Base-by-base conservation (phyloP, 2,329 filamentous ascomycete species). In the Beauveria pseudobassiana region DNA sequence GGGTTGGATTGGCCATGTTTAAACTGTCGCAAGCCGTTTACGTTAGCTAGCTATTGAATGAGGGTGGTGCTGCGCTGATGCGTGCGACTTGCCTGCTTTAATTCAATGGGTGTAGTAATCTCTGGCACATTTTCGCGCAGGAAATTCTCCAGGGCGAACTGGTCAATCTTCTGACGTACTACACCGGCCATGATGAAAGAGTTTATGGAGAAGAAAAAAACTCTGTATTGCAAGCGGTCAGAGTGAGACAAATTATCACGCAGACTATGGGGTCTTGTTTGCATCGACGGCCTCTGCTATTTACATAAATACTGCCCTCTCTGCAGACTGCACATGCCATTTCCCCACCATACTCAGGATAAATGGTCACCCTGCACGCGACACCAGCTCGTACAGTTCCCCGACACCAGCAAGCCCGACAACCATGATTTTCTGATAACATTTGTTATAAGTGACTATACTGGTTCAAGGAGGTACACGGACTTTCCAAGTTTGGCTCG, bases 91-190 rank as follows among this genome's bases (percentile, higher is more conserved):
- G 45, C 61, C 20, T 62, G 61, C 48, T 59, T 58, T 7, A 62
- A n/a, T 12, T 59, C 26, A 45, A 62, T 58, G 1, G 61, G 61
- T 8, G 55, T 59, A 2, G 48, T 46, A 22, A 62, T 59, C 18
- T 62, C 54, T 9, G 54, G 61, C 28, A 62, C 54, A 49, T 62
- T 42, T 16, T 54, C n/a, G 1, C 34, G 40, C 22, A 62, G 14
- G 30, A 38, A 62, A 9, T 8, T 30, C 20, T 62, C 40, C 10
- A 62, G 43, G 10, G 61, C 46, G 14, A 24, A n/a, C 22, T 59
- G 49, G n/a, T 62, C 61, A 53, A 62, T 62, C 40, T 46, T n/a
- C 42, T 62, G 61, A 28, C 61, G 61, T 18, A 62, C 55, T 59
- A 56, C 18, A 8, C 61, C 61, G 14, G 61, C 61, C 61, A 62